Base-by-base conservation (phyloP, 176 grass and related monocot species). In the Elymus sibiricus region DNA sequence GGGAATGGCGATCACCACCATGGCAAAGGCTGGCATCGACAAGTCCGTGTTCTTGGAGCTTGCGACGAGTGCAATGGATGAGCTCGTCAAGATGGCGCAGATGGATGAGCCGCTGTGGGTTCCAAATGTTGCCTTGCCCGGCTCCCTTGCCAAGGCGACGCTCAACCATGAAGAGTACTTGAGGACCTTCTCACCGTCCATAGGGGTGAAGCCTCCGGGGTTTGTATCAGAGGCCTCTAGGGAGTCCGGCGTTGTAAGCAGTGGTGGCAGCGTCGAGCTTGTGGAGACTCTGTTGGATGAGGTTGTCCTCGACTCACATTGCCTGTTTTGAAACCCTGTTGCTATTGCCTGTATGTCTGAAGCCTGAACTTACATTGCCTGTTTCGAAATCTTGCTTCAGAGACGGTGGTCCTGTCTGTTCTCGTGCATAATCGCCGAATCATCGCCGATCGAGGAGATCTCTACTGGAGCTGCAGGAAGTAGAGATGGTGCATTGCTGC, bases 51-150 rank as follows among this genome's bases (percentile, higher is more conserved):
- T 96, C 43, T 42, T 94, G 80, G 87, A 99, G 72, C 88, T 99
- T 40, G 97, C 94, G 3, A 46, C 88, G 24, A 75, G 80, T 9
- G 94, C 97, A 3, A 97, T 96, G 90, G 78, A 94, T 53, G 94
- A 97, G 80, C 88, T 99, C 42, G 80, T 99, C 78, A 97, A 97
- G 86, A 93, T 99, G 97, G 94, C 94, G 2, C 88, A 93, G 66
- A 87, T 88, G 94, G 84, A 81, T 5, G 92, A 94, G 22, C 94
- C 90, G 0, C 31, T 99, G 78, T 99, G 97, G 97, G 91, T 94
- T 76, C 79, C 77, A 42, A 79, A 13, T 4, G 49, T 2, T 5
- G 26, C 79, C 26, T 70, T 64, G 12, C 76, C 88, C 78, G 77
- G 89, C 10, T 82, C 29, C 0, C 11, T 69, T 37, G 71, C 29